Evolutionary conservation across 2,329 filamentous ascomycete species (phyloP), one percentile per base, ranked within the genome.

Genomic region (Colletotrichum liriopes): DNA sequence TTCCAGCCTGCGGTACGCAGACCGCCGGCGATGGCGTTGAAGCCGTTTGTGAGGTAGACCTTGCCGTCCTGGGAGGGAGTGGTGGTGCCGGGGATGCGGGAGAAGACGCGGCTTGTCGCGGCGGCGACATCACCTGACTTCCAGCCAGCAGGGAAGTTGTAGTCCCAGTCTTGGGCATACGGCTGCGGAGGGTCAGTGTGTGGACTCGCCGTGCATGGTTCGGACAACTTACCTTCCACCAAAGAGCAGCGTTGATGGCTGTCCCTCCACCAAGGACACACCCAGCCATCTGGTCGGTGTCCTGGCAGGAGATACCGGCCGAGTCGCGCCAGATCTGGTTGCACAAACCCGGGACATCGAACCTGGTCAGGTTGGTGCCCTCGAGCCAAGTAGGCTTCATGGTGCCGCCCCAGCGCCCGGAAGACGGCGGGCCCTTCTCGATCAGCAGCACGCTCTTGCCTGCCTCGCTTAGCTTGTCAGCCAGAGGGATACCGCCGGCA

Each of bases 91-190:
- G 92, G 92, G 73, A 94, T 94, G n/a, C 92, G 88, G 45, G 85
- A 82, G 79, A 94, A 94, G 8, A 92, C 89, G 52, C 89, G 87
- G 37, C 87, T 81, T 7, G 91, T 89, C 1, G 92, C 89, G 32
- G 83, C 78, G 72, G 83, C 82, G 78, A 94, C 87, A 75, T 94
- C 91, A 7, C 82, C 78, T 23, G 89, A 86, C 80, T 92, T 91
- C 93, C 93, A 95, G 39, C 92, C 93, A 1, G 82, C 74, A 0
- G 93, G 93, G 83, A 93, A 95, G 79, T 93, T 92, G 78, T 88
- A 86, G 78, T 94, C 91, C 84, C 92, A 94, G 78, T 94, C 93
- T 9, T 83, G 79, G 6, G 88, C 85, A 72, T 91, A 88, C 0
- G 93, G 88, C 83, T 87, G 64, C 0, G 1, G 18, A 1, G 5